These are phyloP conservation scores for Ganoderma boninense DNA, from an alignment of 1,284 basidiomycete genomes.

Conservation along the genomic window DNA sequence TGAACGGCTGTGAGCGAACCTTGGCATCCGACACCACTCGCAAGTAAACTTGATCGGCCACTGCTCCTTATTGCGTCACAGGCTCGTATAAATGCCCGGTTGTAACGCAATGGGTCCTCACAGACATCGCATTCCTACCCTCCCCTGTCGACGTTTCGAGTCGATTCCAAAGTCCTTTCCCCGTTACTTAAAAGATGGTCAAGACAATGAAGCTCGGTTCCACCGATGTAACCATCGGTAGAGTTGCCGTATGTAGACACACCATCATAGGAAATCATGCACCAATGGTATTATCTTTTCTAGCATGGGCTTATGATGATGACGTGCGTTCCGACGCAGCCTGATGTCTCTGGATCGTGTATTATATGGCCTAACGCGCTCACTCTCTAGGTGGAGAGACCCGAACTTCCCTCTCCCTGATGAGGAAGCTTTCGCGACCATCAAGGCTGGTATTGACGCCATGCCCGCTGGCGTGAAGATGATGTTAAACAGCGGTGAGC, in stretches of 20 bases:
- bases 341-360: neutral
- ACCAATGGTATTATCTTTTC: neutral
- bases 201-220: conserved; percentile 1
- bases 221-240: conserved; percentile 3
- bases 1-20: too few species aligned
- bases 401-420: conserved; percentile 50
- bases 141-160: too few species aligned
- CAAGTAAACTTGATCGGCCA: neutral
- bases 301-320: conserved; percentile 59
- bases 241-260: conserved; percentile 7
- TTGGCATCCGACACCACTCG: too few species aligned
- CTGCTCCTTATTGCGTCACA: neutral
- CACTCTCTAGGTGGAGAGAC: conserved; percentile 29
- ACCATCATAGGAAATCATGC: neutral
- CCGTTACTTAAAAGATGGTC: neutral
- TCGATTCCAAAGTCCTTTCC: too few species aligned
- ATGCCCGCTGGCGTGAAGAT: conserved; percentile 56
- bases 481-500: conserved; percentile 42
- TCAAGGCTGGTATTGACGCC: conserved; percentile 68
- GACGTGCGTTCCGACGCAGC: conserved; percentile 44
- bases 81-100: neutral
- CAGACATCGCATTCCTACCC: neutral
- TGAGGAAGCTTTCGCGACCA: conserved; percentile 63
- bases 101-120: neutral
- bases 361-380: neutral